These are phyloP conservation scores for Yarrowia alimentaria DNA, from an alignment of 805 yeast species.

Conservation along the genomic window DNA sequence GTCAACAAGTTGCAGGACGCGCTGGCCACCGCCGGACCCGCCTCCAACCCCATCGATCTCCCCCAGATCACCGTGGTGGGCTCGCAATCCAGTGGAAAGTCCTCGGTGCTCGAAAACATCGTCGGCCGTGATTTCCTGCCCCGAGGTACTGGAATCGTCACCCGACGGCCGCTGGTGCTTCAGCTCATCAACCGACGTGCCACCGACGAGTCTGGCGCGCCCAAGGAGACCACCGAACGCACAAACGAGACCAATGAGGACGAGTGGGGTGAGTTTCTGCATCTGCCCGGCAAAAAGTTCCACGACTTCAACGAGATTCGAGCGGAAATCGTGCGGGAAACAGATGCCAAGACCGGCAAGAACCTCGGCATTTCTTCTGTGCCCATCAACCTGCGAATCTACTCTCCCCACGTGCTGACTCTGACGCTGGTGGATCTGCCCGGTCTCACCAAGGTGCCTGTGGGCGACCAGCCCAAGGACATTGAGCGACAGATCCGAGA, in stretches of 20 bases:
- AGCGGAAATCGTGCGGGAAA: conserved; percentile 86
- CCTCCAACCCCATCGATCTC: conserved; percentile 86
- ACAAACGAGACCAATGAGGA: conserved; percentile 36
- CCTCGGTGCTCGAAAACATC: conserved; percentile 84
- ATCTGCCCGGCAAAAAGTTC: conserved; percentile 83
- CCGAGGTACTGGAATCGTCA: conserved; percentile 89
- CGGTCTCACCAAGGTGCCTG: conserved; percentile 96
- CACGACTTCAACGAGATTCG: conserved; percentile 87
- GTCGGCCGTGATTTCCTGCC: conserved; percentile 91
- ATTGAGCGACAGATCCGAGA: conserved; percentile 92
- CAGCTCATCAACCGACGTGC: conserved; percentile 74
- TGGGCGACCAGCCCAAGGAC: conserved; percentile 98
- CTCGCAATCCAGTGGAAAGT: conserved; percentile 85
- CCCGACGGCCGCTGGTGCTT: conserved; percentile 80
- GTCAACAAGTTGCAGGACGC: conserved; percentile 54
- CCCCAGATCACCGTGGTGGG: conserved; percentile 97
- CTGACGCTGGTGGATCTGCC: conserved; percentile 95
- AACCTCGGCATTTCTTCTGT: conserved; percentile 84
- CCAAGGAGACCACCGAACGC: conserved; percentile 1
- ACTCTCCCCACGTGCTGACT: conserved; percentile 91
- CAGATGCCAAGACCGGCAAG: conserved; percentile 72
- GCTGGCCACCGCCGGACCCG: conserved; percentile 92
- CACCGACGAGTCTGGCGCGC: conserved; percentile 29
- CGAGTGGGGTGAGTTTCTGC: conserved; percentile 98
- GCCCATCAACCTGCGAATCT: conserved; percentile 90